Evolutionary conservation across 2,329 filamentous ascomycete species (phyloP), one percentile per base, ranked within the genome.

Genomic region (Phialophora verrucosa): DNA sequence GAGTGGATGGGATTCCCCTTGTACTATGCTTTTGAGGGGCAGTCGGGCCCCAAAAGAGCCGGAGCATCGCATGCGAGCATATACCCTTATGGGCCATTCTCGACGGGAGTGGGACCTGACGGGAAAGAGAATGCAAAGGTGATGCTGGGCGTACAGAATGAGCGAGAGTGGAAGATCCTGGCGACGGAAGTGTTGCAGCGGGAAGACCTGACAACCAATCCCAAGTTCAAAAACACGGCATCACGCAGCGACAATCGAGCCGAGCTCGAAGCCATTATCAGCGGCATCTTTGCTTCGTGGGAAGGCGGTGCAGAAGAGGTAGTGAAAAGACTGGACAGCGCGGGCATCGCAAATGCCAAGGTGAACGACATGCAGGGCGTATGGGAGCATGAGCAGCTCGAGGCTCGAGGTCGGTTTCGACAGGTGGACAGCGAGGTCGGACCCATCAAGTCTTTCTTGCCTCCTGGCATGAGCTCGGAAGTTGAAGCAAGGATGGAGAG

Each of bases 1-100:
- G 85, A 87, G 70, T 87, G 85, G 85, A 87, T 87, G 84, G 76
- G 76, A 0, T 87, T 86, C 56, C 84, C 84, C 0, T 73, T 85
- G 70, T 85, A 87, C 70, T 87, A 87, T 66, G 76, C 83, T 0
- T 83, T 79, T 66, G 74, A 84, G 2, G 80, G 78, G 2, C 80
- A 82, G 2, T 68, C 79, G 0, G 76, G 78, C 0, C 83, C 83
- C 0, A 74, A 74, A 1, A 78, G 82, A 1, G 79, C 79, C 0
- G 84, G 85, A 1, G 84, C 84, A 0, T 81, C 83, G 0, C 85
- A 87, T 66, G 83, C 84, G 0, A 76, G 82, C 0, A 84, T 87
- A 5, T 87, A 86, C 66, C 85, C 85, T 0, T 87, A 87, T 56
- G 84, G 84, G 0, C 84, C 84, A 0, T 87, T 87, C 55, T 75